A percentile compares a stretch with the other conserved stretches of the same genome.
These are phyloP conservation scores for Curvularia hawaiiensis DNA, from an alignment of 2,329 filamentous ascomycete species.

Conservation along the genomic window DNA sequence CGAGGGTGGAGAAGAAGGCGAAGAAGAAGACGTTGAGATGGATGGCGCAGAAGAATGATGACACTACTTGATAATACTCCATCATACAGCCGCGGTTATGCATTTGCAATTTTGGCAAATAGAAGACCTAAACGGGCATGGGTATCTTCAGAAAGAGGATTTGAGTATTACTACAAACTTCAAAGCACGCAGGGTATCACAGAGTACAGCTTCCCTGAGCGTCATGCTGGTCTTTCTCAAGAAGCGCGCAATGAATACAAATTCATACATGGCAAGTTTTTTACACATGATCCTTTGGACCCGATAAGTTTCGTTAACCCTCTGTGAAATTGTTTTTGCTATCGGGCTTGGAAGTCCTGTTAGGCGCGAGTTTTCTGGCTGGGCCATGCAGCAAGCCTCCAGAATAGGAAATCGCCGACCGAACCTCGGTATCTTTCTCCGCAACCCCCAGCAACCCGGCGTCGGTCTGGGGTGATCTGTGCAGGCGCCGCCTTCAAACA, in stretches of 20 bases:
- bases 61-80: too few relatives aligned
- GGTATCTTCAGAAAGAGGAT: background rate
- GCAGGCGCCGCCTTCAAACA: conserved; percentile 15
- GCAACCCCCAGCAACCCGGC: conserved; percentile 13
- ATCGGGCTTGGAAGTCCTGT: background rate
- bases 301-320: background rate
- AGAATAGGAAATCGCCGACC: conserved; percentile 20
- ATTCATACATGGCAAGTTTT: background rate
- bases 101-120: background rate
- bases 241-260: background rate
- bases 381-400: conserved; percentile 10
- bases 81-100: background rate
- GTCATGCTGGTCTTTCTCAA: background rate
- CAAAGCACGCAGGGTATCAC: background rate
- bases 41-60: conserved; percentile 29
- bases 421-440: conserved; percentile 33
- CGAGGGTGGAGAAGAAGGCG: conserved; percentile 34
- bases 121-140: background rate
- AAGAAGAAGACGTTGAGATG: conserved; percentile 37
- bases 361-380: background rate
- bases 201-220: background rate
- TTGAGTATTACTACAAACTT: background rate
- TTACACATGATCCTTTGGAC: background rate
- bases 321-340: background rate
- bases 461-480: conserved; percentile 22